A percentile compares a stretch with the other conserved stretches of the same genome.
Evolutionary conservation across 768 basidiomycete genomes (phyloP).

Genomic region (Hydnomerulius pinastri): DNA sequence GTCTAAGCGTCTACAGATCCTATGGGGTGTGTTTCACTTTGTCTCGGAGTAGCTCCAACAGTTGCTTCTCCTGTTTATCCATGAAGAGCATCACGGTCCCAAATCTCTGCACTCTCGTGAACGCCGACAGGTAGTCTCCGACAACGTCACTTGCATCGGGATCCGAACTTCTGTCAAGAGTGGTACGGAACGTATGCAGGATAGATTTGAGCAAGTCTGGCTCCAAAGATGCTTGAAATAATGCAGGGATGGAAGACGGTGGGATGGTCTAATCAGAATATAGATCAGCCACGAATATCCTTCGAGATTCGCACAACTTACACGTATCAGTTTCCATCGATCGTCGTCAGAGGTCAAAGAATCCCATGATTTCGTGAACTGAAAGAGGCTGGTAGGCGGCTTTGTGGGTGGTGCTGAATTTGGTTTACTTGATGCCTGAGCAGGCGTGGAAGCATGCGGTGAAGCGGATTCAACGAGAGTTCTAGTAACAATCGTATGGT

Average conservation of each 20-base stretch:
- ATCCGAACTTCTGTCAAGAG: conserved; percentile 23
- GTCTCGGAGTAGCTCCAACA: conserved; percentile 50
- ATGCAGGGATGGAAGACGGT: conserved; percentile 52
- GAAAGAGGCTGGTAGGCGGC: conserved; percentile 52
- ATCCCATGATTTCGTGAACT: conserved; percentile 66
- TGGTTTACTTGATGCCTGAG: conserved; percentile 1
- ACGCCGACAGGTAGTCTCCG: conserved; percentile 51
- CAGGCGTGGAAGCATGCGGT: conserved; percentile 1
- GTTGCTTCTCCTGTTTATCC: conserved; percentile 51
- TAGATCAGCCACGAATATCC: neutral
- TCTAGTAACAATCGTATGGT: conserved; percentile 55
- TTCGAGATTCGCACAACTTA: conserved; percentile 38
- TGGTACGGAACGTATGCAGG: conserved; percentile 48
- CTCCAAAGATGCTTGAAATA: conserved; percentile 75
- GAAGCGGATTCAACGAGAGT: conserved; percentile 20
- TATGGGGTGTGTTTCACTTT: conserved; percentile 14
- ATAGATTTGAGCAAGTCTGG: conserved; percentile 60
- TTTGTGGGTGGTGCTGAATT: conserved; percentile 17
- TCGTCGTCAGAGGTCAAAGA: conserved; percentile 39
- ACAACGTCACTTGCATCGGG: conserved; percentile 25
- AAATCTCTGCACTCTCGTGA: conserved; percentile 62
- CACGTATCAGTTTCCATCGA: conserved; percentile 61
- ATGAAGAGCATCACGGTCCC: conserved; percentile 64
- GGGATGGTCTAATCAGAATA: conserved; percentile 48
- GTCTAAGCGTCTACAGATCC: conserved; percentile 4